Evolutionary conservation across 1,139 yeast genomes (phyloP).

Genomic region (Yamadazyma triangularis): DNA sequence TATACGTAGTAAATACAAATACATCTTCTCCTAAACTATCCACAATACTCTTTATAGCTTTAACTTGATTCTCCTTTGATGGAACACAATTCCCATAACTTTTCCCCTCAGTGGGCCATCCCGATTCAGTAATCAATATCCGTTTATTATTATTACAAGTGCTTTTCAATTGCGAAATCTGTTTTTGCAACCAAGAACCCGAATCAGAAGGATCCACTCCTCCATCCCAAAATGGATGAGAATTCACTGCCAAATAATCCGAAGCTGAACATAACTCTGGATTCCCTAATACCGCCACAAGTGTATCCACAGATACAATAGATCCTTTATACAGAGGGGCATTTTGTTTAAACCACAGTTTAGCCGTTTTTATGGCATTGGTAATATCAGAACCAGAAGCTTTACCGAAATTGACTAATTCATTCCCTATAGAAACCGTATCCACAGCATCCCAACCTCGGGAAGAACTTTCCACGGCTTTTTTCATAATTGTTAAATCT

Average conservation of each 20-base stretch:
- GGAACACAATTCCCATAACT: slow-evolving; percentile 67
- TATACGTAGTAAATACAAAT: slow-evolving; percentile 65
- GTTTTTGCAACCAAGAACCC: slow-evolving; percentile 66
- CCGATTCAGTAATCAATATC: slow-evolving; percentile 68
- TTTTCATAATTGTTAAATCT: slow-evolving; percentile 48
- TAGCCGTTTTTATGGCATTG: slow-evolving; percentile 52
- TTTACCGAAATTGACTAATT: slow-evolving; percentile 64
- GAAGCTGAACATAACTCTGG: slow-evolving; percentile 66
- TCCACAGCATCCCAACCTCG: slow-evolving; percentile 72
- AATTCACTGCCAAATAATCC: slow-evolving; percentile 78
- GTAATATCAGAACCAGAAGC: slow-evolving; percentile 58
- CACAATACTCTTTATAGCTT: slow-evolving; percentile 56
- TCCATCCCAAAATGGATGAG: slow-evolving; percentile 80
- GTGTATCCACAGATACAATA: slow-evolving; percentile 76
- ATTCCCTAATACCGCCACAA: slow-evolving; percentile 67
- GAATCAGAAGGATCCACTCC: slow-evolving; percentile 59
- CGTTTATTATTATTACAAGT: slow-evolving; percentile 60
- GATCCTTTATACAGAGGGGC: slow-evolving; percentile 65
- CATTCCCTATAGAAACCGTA: slow-evolving; percentile 80
- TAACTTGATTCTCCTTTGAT: slow-evolving; percentile 55
- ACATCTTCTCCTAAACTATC: slow-evolving; percentile 51
- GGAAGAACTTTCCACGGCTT: slow-evolving; percentile 47
- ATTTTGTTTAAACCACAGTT: slow-evolving; percentile 45
- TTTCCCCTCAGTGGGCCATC: slow-evolving; percentile 77
- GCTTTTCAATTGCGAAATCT: slow-evolving; percentile 61